A percentile compares a stretch with the other conserved stretches of the same genome.
phyloP scores from a whole-genome alignment of 2,329 filamentous ascomycete genomes.

The Beauveria australis region DNA sequence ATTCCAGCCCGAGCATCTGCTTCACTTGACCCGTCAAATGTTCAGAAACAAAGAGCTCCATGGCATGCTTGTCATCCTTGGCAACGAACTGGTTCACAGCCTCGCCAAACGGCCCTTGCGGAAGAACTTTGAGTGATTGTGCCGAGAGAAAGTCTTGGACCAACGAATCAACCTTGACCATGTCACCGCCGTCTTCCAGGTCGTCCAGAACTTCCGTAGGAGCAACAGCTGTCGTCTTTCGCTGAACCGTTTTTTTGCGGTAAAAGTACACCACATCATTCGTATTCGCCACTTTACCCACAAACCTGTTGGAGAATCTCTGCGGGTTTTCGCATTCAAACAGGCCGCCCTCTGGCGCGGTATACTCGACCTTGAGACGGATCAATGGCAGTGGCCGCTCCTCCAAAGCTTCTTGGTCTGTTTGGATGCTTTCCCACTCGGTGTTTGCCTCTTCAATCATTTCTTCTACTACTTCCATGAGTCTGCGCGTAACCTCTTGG shows the following conservation, averaged over 20 bases:
- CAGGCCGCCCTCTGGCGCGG: slow-evolving; percentile 71
- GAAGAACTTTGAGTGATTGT: slow-evolving; percentile 85
- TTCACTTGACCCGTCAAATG: slow-evolving; percentile 63
- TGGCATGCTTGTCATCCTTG: slow-evolving; percentile 89
- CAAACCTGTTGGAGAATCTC: slow-evolving; percentile 87
- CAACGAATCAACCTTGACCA: slow-evolving; percentile 78
- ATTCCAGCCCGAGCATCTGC: slow-evolving; percentile 57
- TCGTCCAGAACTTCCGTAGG: slow-evolving; percentile 56
- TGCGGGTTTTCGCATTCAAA: slow-evolving; percentile 95
- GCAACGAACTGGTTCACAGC: slow-evolving; percentile 88
- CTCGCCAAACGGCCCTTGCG: slow-evolving; percentile 86
- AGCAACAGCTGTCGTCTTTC: slow-evolving; percentile 34
- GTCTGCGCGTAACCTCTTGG: slow-evolving; percentile 65
- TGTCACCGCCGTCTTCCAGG: slow-evolving; percentile 46
- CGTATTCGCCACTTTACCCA: slow-evolving; percentile 83
- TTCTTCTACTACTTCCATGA: slow-evolving; percentile 72
- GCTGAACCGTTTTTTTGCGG: slow-evolving; percentile 66
- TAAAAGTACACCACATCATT: slow-evolving; percentile 93
- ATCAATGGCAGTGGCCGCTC: slow-evolving; percentile 71
- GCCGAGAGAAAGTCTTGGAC: slow-evolving; percentile 81
- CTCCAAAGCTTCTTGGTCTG: slow-evolving; percentile 50
- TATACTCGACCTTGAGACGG: slow-evolving; percentile 83
- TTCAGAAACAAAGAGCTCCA: slow-evolving; percentile 72
- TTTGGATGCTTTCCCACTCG: slow-evolving; percentile 75
- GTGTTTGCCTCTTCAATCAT: slow-evolving; percentile 78